These are phyloP conservation scores for Dothidotthia symphoricarpi DNA, from an alignment of 2,329 filamentous ascomycete genomes.

Conservation along the genomic window DNA sequence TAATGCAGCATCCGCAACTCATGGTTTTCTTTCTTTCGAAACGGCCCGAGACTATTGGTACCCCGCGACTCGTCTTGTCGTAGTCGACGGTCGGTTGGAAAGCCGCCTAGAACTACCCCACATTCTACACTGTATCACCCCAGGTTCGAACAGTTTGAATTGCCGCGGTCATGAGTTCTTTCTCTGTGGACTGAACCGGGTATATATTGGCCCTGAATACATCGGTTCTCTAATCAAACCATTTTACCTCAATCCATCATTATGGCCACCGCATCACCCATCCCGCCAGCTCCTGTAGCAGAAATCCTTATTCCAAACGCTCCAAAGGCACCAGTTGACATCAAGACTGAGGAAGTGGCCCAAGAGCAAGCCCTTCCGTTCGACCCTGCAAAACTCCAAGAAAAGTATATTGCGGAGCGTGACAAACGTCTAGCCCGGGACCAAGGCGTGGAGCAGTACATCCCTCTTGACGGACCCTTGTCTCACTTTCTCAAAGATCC, in stretches of 20 bases:
- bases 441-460: slow-evolving; percentile 32
- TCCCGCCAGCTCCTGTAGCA: slow-evolving; percentile 14
- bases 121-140: no score
- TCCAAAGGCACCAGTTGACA: slow-evolving; percentile 15
- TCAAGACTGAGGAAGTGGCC: slow-evolving; percentile 15
- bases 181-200: no score
- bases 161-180: no score
- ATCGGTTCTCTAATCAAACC: no score
- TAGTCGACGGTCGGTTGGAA: no score
- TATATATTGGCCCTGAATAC: no score
- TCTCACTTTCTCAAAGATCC: slow-evolving; percentile 28
- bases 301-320: slow-evolving; percentile 17
- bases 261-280: slow-evolving; percentile 14
- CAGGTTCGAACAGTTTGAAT: no score
- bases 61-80: no score
- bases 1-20: no score
- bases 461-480: slow-evolving; percentile 25
- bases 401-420: slow-evolving; percentile 30
- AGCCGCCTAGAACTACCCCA: no score
- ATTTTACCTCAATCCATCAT: background rate
- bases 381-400: slow-evolving; percentile 25
- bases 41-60: no score
- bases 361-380: slow-evolving; percentile 21
- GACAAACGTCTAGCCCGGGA: slow-evolving; percentile 27
- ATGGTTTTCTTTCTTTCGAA: no score